Evolutionary conservation across 2,329 filamentous ascomycete species (phyloP), one percentile per base, ranked within the genome.

Genomic region (Stemphylium beticola): DNA sequence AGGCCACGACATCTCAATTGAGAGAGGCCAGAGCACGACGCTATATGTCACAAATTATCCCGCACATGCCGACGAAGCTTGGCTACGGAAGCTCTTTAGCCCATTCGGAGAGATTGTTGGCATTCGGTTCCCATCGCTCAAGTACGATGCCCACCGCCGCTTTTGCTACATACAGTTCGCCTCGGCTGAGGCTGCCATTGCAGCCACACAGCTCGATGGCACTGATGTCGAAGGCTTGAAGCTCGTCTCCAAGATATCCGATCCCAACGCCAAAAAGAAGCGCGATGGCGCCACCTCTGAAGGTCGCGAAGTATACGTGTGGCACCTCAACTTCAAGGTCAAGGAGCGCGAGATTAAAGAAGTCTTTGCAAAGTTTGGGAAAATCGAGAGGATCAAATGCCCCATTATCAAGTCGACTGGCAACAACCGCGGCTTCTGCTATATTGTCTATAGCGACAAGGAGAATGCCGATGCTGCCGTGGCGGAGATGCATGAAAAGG

Each of bases 101-200:
- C 73, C 81, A 53, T 93, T 88, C 67, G 95, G 95, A 38, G 86
- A 93, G 38, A 87, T 99, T 50, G 82, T 96, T 50, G 91, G 88
- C 67, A 83, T 98, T 47, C 88, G 95, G 18, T 95, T 95, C 77
- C 95, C 95, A 2, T 96, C 92, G 52, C 84, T 99, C 46, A 96
- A 96, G 73, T 92, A 84, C 74, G 93, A 97, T 68, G 88, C 89
- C 1, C 88, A 91, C 65, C 90, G 95, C 29, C 89, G 95, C 20
- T 99, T 99, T 78, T 97, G 93, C 79, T 99, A 99, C 74, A 83
- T 97, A 6, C 91, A 96, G n/a, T 97, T 97, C 72, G 83, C 87
- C 42, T 85, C 86, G 14, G 57, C 67, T 11, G 64, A 71, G 11
- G 60, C 71, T 43, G 74, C 75, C 1, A 45, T 67, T 20, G 68